Base-by-base conservation (phyloP, 2,329 filamentous ascomycete genomes). In the Dothideomycetidae sp. region DNA sequence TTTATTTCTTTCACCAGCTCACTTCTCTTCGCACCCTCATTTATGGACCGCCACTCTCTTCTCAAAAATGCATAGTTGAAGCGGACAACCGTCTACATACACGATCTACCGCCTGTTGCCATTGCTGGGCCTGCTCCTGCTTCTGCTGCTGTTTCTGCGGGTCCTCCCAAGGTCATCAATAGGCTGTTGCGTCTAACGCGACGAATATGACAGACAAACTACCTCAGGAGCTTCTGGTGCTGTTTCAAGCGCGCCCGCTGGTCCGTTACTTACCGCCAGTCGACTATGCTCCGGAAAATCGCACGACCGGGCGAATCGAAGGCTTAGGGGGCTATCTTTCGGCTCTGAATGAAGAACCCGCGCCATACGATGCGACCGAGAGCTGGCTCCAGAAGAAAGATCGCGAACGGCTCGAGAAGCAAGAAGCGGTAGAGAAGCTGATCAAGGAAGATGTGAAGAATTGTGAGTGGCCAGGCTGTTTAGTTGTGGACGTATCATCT, bases 211-310 rank as follows among this genome's bases (percentile, higher is more conserved):
- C 90, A 35, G 88, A 94, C 70, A 90, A 92, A 63, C 79, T 98
- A 13, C 88, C 90, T 41, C 83, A 81, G 39, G 88, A 93, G 57
- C 73, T 96, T 42, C 71, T 96, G 51, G 81, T 82, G 61, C 82
- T 96, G 49, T 98, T 98, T 66, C 82, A 88, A 62, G 83, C 90
- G 56, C 82, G 90, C 42, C 90, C 90, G 50, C 81, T 88, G 42
- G 66, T 96, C 56, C 81, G 85, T 60, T 96, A 83, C 71, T 75
- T 93, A 43, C 79, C 81, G 43, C 82, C 85, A 5, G 68, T 71
- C 50, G 88, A 96, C 61, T 70, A 81, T 57, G 74, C 86, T 44
- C 80, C 86, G 9, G 83, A 90, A 60, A 73, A 86, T 48, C 79
- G 83, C 51, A 76, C 70, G 56, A 92, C 83, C 12, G 73, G 77